Base-by-base conservation (phyloP, 805 yeast genomes). In the Clavispora asparagi region DNA sequence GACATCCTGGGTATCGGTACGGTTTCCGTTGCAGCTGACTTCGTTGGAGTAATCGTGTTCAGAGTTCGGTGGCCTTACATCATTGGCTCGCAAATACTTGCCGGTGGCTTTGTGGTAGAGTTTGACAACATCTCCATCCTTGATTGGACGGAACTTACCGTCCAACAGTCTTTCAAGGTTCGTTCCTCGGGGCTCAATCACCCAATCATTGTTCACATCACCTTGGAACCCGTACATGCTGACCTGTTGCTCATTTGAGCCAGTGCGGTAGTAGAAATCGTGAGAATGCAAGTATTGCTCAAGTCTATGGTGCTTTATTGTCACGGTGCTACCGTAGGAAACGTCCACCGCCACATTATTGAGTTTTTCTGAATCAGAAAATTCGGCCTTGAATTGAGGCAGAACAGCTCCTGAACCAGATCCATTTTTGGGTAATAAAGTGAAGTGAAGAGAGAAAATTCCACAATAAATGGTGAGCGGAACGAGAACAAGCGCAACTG, bases 21-120 rank as follows among this genome's bases (percentile, higher is more conserved):
- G 63, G 63, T 77, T 78, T 5, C 92, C 94, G 46, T 81, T 70
- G 52, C 88, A 81, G 26, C 87, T 77, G 1, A 90, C 95, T 64
- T 90, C 96, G 52, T 77, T 78, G 59, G 90, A 84, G 64, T 92
- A 91, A 46, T 94, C 98, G 58, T 88, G 94, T 60, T 88, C 96
- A 9, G 92, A 79, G 26, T 90, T 79, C 9, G 96, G 97, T 3
- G 98, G 97, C 49, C 91, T 80, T 42, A 77, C 57, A 50, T 87
- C 86, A 52, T 76, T 81, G 19, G 89, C 85, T 52, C 82, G 82
- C 43, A 94, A 65, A 40, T 86, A 79, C 51, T 81, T 80, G 13
- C 83, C 78, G 0, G 97, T 85, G 1, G 56, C 50, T 47, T 74
- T 73, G 62, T 94, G 98, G 68, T 78, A 80, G n/a, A 94, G 62